phyloP scores from a whole-genome alignment of 2,329 filamentous ascomycete genomes.

The Lojkania enalia region DNA sequence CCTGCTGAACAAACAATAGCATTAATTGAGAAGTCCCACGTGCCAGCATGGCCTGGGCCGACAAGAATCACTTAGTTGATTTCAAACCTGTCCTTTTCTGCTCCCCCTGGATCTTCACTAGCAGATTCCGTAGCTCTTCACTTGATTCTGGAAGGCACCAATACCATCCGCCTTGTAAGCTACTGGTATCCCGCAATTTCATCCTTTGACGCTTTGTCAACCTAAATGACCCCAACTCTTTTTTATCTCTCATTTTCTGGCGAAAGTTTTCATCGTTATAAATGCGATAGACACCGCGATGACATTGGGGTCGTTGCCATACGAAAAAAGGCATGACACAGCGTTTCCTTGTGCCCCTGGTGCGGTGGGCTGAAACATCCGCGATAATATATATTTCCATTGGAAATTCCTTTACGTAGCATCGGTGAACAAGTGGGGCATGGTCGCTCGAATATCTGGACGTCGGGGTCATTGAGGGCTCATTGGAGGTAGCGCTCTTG shows the following conservation, averaged over 20 bases:
- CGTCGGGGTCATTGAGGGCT: background rate
- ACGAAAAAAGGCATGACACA: constrained; percentile 7
- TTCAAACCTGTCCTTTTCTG: constrained; percentile 1
- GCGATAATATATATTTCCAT: background rate
- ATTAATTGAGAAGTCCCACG: background rate
- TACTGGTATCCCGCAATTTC: background rate
- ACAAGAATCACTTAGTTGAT: background rate
- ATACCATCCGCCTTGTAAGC: constrained; percentile 2
- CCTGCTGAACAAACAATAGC: background rate
- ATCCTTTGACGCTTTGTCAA: constrained; percentile 1
- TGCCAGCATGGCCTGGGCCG: background rate
- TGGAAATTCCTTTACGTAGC: background rate
- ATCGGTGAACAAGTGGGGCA: background rate
- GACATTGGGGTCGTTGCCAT: constrained; percentile 1
- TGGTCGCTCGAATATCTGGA: constrained; percentile 4
- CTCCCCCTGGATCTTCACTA: too few species aligned
- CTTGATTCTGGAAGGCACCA: constrained; percentile 1
- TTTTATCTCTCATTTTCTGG: background rate
- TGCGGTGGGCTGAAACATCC: constrained; percentile 8
- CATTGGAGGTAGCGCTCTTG: constrained; percentile 3
- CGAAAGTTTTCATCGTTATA: background rate
- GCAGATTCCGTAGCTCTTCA: background rate
- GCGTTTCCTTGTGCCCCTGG: constrained; percentile 4
- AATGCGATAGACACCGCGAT: background rate
- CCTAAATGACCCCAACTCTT: background rate